Base-by-base conservation (phyloP, 1,139 yeast genomes). In the Suhomyces bolitotheri region DNA sequence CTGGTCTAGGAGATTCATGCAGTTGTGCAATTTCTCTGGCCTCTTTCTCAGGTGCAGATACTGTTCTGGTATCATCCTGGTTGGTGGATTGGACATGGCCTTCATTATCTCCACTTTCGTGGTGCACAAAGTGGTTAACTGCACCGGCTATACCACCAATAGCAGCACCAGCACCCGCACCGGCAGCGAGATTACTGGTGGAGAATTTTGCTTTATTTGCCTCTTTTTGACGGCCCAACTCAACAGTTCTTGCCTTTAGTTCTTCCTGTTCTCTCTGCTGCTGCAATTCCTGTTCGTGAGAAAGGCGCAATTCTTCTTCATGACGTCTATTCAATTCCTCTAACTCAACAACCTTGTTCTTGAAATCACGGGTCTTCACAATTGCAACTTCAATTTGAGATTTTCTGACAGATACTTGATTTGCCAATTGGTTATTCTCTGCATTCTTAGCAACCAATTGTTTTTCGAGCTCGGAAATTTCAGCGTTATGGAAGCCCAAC, bases 361-460 rank as follows among this genome's bases (percentile, higher is more conserved):
- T 62, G 36, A 68, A 55, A 33, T 69, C 74, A 43, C 71, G 76
- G 28, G 78, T 71, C 51, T 82, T 84, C 14, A 77, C 67, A 41
- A 80, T 68, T 22, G 74, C 70, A 4, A 82, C 78, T 31, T 77
- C 81, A 36, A 80, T 71, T 56, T 88, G 96, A 23, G 84, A 81
- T 36, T 78, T 72, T 49, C 78, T 76, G 17, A 87, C 87, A 24
- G 82, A 73, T 14, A 75, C 70, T 50, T 83, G 68, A 38, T 85
- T 84, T 37, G 71, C 66, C 31, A 84, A 77, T 50, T 79, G 81
- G 45, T 72, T 77, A 32, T 74, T 71, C 40, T 80, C 86, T 34
- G 62, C 62, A 29, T 73, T 63, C 27, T 75, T 68, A 25, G 68
- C 61, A 28, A 72, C 80, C 25, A 81, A 57, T 46, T 78, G 82